Conservation (phyloP, 768 basidiomycete species). For the Strobilomyces confusus region DNA sequence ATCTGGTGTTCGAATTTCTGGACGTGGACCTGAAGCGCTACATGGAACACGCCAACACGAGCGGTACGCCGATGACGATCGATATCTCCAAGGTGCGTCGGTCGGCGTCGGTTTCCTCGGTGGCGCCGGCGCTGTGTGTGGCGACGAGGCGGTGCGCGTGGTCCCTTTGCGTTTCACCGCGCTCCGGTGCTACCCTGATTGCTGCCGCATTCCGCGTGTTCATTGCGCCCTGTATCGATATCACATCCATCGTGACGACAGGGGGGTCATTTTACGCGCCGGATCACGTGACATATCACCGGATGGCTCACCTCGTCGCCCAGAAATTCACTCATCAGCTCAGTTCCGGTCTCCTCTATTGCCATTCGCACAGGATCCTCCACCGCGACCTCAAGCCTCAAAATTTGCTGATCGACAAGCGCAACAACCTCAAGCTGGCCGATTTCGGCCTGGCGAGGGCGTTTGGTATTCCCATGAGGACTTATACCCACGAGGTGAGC, state of each 20-base stretch:
- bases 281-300: slow-evolving; percentile 30
- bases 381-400: slow-evolving; percentile 97
- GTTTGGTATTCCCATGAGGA: slow-evolving; percentile 96
- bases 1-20: slow-evolving; percentile 96
- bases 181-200: neutral
- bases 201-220: neutral
- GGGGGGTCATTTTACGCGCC: slow-evolving; percentile 18
- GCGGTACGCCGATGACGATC: slow-evolving; percentile 65
- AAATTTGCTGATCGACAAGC: slow-evolving; percentile 87
- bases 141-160: slow-evolving; percentile 20
- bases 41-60: slow-evolving; percentile 83
- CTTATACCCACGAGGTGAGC: slow-evolving; percentile 96
- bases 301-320: slow-evolving; percentile 11
- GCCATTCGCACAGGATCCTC: slow-evolving; percentile 94
- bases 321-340: slow-evolving; percentile 98
- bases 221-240: slow-evolving; percentile 10
- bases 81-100: slow-evolving; percentile 75
- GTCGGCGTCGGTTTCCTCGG: neutral
- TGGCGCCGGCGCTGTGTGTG: neutral
- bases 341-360: slow-evolving; percentile 85
- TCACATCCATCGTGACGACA: slow-evolving; percentile 22
- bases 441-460: slow-evolving; percentile 96
- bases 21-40: slow-evolving; percentile 96
- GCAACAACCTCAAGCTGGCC: slow-evolving; percentile 90
- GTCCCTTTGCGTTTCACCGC: slow-evolving; percentile 8